Evolutionary conservation across 306 rosid species (phyloP).

Genomic region (Sechiopsis laciniata): DNA sequence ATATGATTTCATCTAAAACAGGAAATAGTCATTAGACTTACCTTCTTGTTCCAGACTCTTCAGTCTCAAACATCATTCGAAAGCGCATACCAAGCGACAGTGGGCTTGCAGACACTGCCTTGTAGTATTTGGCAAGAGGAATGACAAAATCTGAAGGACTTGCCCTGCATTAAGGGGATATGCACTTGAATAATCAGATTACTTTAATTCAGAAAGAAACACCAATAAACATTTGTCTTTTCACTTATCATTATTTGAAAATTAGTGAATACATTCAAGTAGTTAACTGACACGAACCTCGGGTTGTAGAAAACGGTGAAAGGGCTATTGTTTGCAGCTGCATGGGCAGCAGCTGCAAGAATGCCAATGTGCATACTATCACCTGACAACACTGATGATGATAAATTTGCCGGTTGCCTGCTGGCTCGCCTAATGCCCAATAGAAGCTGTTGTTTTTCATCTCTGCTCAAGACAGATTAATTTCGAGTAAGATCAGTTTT

Average conservation of each 20-base stretch:
- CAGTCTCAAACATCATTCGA: constrained; percentile 96
- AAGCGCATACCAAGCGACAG: constrained; percentile 93
- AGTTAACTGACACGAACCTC: constrained; percentile 42
- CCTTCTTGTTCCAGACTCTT: constrained; percentile 98
- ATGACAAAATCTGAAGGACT: constrained; percentile 98
- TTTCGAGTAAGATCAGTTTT: not conserved
- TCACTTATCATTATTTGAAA: not conserved
- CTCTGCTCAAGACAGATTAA: constrained; percentile 38
- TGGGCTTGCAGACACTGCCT: constrained; percentile 87
- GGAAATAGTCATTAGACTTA: constrained; percentile 29
- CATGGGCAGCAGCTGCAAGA: constrained; percentile 97
- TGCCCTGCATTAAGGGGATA: constrained; percentile 51
- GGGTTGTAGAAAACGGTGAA: constrained; percentile 87
- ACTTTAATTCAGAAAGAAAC: not conserved
- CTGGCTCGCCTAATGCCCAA: constrained; percentile 89
- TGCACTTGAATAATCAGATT: not conserved
- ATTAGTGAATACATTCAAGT: not conserved
- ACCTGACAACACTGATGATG: constrained; percentile 84
- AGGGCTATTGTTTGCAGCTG: constrained; percentile 84
- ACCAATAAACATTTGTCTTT: not conserved
- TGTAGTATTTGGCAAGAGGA: constrained; percentile 94
- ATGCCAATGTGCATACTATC: constrained; percentile 99
- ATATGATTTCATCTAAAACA: not conserved
- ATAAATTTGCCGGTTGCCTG: constrained; percentile 73
- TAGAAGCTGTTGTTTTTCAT: constrained; percentile 93